These are phyloP conservation scores for Glycine soja DNA, from an alignment of 306 rosid species.

Conservation along the genomic window DNA sequence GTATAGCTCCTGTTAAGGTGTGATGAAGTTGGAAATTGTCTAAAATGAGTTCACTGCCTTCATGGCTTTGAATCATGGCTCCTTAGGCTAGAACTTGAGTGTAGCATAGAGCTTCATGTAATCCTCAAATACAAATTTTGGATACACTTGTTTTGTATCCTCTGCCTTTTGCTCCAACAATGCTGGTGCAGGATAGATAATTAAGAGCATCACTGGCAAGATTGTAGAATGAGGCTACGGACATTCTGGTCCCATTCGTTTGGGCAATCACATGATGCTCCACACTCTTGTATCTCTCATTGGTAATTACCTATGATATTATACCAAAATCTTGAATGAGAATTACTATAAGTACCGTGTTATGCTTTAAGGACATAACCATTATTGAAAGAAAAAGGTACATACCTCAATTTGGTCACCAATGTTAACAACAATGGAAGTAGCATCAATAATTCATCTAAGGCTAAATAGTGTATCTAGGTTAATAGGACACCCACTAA, in stretches of 20 bases:
- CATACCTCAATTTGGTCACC: conserved; percentile 82
- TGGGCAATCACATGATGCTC: conserved; percentile 74
- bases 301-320: conserved; percentile 61
- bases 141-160: conserved; percentile 34
- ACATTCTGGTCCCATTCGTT: conserved; percentile 67
- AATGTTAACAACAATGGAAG: conserved; percentile 75
- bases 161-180: conserved; percentile 59
- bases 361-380: background rate
- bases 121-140: background rate
- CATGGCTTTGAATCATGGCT: background rate
- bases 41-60: background rate
- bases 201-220: conserved; percentile 75
- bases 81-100: background rate
- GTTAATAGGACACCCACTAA: too few species aligned
- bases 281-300: conserved; percentile 86
- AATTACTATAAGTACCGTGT: background rate
- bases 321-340: background rate
- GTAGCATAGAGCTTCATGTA: conserved; percentile 10
- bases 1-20: too few species aligned
- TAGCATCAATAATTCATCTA: too few species aligned
- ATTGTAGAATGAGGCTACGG: conserved; percentile 80
- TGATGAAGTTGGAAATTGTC: background rate
- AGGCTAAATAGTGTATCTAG: too few species aligned
- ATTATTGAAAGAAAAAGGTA: background rate
- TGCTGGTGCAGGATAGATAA: conserved; percentile 71